Evolutionary conservation across 257 asterid genomes (phyloP).

Genomic region (Scutellaria galericulata): DNA sequence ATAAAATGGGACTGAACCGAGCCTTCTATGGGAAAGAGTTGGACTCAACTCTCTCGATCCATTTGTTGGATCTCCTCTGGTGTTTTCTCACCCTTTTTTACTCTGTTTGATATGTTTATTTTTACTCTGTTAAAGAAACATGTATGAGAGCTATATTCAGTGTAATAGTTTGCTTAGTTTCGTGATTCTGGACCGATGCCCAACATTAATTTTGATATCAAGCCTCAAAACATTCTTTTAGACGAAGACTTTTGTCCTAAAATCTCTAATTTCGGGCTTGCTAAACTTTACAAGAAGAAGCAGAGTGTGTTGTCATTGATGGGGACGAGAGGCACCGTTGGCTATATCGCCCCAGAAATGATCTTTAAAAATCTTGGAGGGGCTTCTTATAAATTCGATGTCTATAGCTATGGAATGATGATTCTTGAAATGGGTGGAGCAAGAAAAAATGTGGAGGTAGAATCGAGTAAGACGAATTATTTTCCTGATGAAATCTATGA

Average conservation of each 20-base stretch:
- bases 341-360: conserved; percentile 65
- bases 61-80: too few species aligned
- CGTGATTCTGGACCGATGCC: too few species aligned
- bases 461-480: conserved; percentile 42
- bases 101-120: too few species aligned
- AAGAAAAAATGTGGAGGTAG: conserved; percentile 18
- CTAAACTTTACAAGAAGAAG: conserved; percentile 45
- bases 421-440: conserved; percentile 62
- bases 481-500: conserved; percentile 54
- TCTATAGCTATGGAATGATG: conserved; percentile 63
- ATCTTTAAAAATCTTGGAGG: conserved; percentile 46
- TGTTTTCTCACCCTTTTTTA: too few species aligned
- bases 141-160: too few species aligned
- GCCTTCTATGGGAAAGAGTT: too few species aligned
- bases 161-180: too few species aligned
- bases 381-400: conserved; percentile 60
- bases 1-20: too few species aligned
- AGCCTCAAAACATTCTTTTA: too few species aligned
- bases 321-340: conserved; percentile 53
- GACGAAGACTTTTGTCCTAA: conserved; percentile 58
- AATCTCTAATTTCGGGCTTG: conserved; percentile 59
- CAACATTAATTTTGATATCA: too few species aligned
- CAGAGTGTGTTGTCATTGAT: conserved; percentile 45
- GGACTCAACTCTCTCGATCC: too few species aligned
- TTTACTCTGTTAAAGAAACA: too few species aligned